Evolutionary conservation across 176 grass and related monocot species (phyloP), one percentile per base, ranked within the genome.

Genomic region (Eremochloa ophiuroides): DNA sequence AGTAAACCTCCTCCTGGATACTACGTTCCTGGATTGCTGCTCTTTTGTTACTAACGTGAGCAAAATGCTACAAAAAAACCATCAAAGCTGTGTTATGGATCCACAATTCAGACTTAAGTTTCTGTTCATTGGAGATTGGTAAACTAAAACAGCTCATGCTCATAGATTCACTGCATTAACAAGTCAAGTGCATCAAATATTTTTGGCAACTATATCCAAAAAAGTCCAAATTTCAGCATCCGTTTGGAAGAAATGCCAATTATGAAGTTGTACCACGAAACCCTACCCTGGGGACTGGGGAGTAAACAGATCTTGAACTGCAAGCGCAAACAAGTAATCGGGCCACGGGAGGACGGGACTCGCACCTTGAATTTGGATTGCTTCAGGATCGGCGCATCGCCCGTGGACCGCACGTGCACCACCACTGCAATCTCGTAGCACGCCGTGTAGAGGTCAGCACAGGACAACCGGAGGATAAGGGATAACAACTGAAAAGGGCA

Each of bases 291-390:
- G n/a, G n/a, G n/a, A n/a, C n/a, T n/a, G 27, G 2, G 14, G 27
- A 60, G 20, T 26, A 59, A 41, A 42, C 68, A 31, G 12, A 56
- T 62, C 34, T 64, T 4, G 2, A 51, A 73, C 29, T 8, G 18
- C 34, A 53, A 25, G 60, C 60, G 9, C 12, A 22, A 31, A n/a
- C 17, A 72, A 39, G 34, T 8, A 60, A 34, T 22, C 2, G 7
- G 31, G 23, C 4, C 0, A 35, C 7, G 5, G 48, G 28, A 39
- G 13, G 35, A 61, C 42, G 59, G 74, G 34, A 31, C 13, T 6
- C 80, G 23, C 63, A 91, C 91, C 91, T 89, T 93, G 74, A 97
- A 97, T 58, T 97, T 97, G 34, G 81, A 59, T 55, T 97, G 91
- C 78, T 97, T 97, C 33, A 93, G 94, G 23, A 93, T 91, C 25